phyloP scores from a whole-genome alignment of 2,329 filamentous ascomycete species.

The Sporothrix variecibatus region DNA sequence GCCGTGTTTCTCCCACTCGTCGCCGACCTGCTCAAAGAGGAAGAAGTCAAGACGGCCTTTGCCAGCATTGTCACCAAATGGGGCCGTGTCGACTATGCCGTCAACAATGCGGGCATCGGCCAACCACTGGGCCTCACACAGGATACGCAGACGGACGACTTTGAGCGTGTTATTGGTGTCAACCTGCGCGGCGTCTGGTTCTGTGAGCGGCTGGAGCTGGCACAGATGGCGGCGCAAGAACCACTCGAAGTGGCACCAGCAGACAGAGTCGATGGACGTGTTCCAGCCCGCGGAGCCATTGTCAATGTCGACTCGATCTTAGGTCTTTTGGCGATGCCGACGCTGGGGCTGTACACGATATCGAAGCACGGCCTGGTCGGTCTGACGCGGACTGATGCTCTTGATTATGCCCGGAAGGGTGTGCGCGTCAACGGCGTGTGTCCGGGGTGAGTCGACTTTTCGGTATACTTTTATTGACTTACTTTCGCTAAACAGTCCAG shows the following conservation, averaged over 20 bases:
- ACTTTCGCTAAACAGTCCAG: not conserved
- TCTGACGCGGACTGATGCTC: not conserved
- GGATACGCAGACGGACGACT: not conserved
- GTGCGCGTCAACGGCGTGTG: slow-evolving; percentile 12
- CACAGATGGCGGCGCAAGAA: not conserved
- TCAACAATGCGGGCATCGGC: slow-evolving; percentile 15
- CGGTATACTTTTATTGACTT: not conserved
- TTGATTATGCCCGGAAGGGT: not conserved
- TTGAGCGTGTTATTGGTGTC: slow-evolving; percentile 2
- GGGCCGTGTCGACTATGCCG: slow-evolving; percentile 14
- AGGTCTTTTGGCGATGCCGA: not conserved
- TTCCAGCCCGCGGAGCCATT: not conserved
- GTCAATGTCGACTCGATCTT: not conserved
- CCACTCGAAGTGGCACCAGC: not conserved
- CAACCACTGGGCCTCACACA: not conserved
- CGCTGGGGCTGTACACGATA: not conserved
- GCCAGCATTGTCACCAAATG: not conserved
- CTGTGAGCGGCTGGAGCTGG: slow-evolving; percentile 13
- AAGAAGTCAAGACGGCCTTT: slow-evolving; percentile 5
- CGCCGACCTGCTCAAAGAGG: not conserved
- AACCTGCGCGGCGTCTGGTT: slow-evolving; percentile 13
- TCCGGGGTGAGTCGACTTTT: not conserved
- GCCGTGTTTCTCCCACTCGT: not conserved
- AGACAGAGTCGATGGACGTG: not conserved
- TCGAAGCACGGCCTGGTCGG: slow-evolving; percentile 2